These are phyloP conservation scores for Penicillium sp. DNA, from an alignment of 2,329 filamentous ascomycete genomes.

Conservation along the genomic window DNA sequence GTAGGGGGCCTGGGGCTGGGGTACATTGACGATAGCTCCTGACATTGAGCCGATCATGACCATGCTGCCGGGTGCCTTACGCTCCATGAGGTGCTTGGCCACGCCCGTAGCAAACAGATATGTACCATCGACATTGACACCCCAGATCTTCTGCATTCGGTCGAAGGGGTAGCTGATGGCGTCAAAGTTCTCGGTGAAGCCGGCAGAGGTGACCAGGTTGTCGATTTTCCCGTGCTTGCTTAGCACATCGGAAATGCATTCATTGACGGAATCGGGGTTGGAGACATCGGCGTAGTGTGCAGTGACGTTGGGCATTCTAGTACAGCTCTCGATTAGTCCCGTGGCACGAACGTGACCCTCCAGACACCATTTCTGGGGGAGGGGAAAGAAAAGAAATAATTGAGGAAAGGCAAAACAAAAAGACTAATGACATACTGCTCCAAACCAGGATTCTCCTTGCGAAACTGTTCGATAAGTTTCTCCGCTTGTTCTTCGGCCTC, in stretches of 20 bases:
- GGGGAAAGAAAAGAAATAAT: not conserved
- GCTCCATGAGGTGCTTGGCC: conserved; percentile 83
- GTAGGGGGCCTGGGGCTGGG: conserved; percentile 89
- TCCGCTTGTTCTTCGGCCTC: conserved; percentile 76
- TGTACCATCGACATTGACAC: conserved; percentile 88
- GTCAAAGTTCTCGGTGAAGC: conserved; percentile 94
- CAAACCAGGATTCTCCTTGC: conserved; percentile 72
- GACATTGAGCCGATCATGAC: conserved; percentile 97
- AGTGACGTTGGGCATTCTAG: conserved; percentile 74
- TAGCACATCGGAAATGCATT: conserved; percentile 68
- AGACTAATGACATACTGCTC: conserved; percentile 52
- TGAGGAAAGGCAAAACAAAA: not conserved
- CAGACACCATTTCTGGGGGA: too few relatives aligned
- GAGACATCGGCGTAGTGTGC: conserved; percentile 89
- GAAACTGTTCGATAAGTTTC: conserved; percentile 71
- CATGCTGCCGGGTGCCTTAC: conserved; percentile 75
- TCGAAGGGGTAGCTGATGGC: conserved; percentile 88
- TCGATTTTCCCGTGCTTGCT: conserved; percentile 76
- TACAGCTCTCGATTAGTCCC: not conserved
- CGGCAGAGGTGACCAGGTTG: conserved; percentile 90
- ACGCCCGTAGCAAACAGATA: conserved; percentile 83
- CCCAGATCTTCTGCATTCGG: conserved; percentile 89
- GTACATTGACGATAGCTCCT: conserved; percentile 88
- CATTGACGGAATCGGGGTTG: conserved; percentile 71
- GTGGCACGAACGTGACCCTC: too few relatives aligned